Conservation (phyloP, 257 asterid species). For the Marsdenia floribunda region DNA sequence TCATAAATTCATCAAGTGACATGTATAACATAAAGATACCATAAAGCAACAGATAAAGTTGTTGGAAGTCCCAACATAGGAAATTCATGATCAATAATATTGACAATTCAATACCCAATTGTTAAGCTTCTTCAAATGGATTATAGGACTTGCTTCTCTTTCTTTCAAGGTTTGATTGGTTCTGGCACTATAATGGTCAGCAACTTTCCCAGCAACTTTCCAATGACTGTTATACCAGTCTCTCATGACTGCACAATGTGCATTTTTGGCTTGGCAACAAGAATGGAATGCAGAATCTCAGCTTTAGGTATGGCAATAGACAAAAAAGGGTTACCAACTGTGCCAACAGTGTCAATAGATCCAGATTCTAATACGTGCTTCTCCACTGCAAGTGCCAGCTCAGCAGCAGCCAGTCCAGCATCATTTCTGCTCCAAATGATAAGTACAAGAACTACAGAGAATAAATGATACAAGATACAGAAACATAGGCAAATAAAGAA, state of each 20-base stretch:
- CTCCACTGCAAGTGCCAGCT: conserved; percentile 86
- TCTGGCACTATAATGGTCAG: conserved; percentile 95
- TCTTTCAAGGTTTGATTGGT: conserved; percentile 93
- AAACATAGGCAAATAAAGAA: not conserved
- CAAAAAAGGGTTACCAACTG: conserved; percentile 55
- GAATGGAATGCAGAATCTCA: not conserved
- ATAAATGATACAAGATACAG: not conserved
- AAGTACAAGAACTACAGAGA: conserved; percentile 6
- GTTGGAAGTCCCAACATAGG: not conserved
- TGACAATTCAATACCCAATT: conserved; percentile 58
- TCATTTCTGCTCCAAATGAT: conserved; percentile 62
- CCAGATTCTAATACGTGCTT: conserved; percentile 86
- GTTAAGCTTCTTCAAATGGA: conserved; percentile 95
- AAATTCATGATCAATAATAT: not conserved
- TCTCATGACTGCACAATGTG: not conserved
- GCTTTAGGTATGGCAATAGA: conserved; percentile 3
- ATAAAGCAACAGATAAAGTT: not conserved
- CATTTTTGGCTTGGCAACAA: not conserved
- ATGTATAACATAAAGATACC: not conserved
- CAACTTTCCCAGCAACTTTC: conserved; percentile 73
- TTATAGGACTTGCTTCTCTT: conserved; percentile 97
- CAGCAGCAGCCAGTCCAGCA: conserved; percentile 98
- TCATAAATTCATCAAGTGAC: not conserved
- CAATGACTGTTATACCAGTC: not conserved
- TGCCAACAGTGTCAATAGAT: conserved; percentile 91